Conservation (phyloP, 345 rosid genomes). For the Euphorbia tirucalli region DNA sequence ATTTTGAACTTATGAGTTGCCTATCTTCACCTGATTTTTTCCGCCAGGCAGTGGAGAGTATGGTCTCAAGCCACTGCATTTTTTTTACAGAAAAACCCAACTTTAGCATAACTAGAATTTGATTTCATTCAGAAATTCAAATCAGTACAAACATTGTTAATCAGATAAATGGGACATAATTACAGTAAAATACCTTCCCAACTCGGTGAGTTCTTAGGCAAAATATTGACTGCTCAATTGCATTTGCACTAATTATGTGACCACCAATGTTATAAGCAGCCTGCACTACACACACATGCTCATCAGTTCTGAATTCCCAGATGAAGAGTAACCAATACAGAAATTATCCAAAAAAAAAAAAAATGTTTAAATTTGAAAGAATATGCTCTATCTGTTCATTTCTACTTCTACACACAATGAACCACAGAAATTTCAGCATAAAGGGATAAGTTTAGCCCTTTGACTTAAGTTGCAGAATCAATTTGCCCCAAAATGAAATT, state of each 20-base stretch:
- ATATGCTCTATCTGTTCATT: too few relatives aligned
- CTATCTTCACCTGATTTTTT: slow-evolving; percentile 70
- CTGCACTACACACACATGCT: slow-evolving; percentile 60
- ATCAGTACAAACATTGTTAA: neutral
- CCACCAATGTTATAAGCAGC: slow-evolving; percentile 89
- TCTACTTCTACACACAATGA: too few relatives aligned
- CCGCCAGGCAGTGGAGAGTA: slow-evolving; percentile 70
- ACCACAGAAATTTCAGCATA: too few relatives aligned
- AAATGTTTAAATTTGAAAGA: too few relatives aligned
- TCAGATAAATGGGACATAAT: neutral
- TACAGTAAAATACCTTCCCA: slow-evolving; percentile 57
- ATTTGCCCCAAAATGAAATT: too few relatives aligned
- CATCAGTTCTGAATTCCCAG: slow-evolving; percentile 25
- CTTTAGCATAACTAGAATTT: slow-evolving; percentile 4
- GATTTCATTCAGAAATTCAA: neutral
- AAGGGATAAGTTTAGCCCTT: too few relatives aligned
- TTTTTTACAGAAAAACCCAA: slow-evolving; percentile 13
- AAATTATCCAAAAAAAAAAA: neutral
- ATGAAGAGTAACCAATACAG: too few relatives aligned
- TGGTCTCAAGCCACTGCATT: slow-evolving; percentile 82
- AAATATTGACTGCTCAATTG: slow-evolving; percentile 80
- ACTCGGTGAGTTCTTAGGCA: slow-evolving; percentile 63
- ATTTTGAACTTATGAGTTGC: slow-evolving; percentile 51
- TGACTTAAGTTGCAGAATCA: too few relatives aligned
- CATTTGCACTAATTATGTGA: slow-evolving; percentile 68